phyloP scores from a whole-genome alignment of 495 filamentous ascomycete genomes.

The Beverwykella pulmonaria region DNA sequence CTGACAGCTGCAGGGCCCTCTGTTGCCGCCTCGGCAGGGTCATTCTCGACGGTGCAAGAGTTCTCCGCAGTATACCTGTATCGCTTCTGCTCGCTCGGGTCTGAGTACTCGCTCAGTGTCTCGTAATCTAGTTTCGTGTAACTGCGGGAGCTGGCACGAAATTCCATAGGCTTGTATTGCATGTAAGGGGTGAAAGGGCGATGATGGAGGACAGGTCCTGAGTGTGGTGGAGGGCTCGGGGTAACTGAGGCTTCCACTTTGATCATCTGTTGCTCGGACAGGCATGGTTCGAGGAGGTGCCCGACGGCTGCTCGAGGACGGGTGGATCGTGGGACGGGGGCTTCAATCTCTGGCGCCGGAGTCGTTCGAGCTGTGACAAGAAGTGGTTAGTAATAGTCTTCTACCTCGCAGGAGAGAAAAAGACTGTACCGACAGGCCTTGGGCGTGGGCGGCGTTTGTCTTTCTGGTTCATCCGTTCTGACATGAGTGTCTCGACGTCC shows the following conservation, averaged over 20 bases:
- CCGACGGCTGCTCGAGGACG: conserved; percentile 21
- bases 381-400: conserved; percentile 8
- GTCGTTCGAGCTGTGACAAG: conserved; percentile 11
- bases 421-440: conserved; percentile 32
- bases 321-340: conserved; percentile 20
- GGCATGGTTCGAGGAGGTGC: conserved; percentile 36
- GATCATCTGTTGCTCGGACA: conserved; percentile 37
- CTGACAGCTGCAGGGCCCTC: conserved; percentile 39
- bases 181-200: conserved; percentile 47
- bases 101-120: conserved; percentile 34
- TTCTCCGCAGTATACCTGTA: conserved; percentile 23
- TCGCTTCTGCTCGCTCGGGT: conserved; percentile 25
- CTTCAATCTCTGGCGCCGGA: conserved; percentile 23
- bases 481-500: conserved; percentile 66
- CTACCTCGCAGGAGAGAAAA: not conserved
- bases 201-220: conserved; percentile 32
- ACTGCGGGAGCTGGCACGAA: conserved; percentile 30
- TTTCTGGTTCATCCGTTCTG: conserved; percentile 71
- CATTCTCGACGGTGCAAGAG: conserved; percentile 33
- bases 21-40: conserved; percentile 25
- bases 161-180: conserved; percentile 38
- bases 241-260: conserved; percentile 32
- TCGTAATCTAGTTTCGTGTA: conserved; percentile 39
- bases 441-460: conserved; percentile 56
- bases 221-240: conserved; percentile 28